These are phyloP conservation scores for Thoreauomyces humboldtii DNA, from an alignment of 192 early-diverging fungal genomes.

Conservation along the genomic window DNA sequence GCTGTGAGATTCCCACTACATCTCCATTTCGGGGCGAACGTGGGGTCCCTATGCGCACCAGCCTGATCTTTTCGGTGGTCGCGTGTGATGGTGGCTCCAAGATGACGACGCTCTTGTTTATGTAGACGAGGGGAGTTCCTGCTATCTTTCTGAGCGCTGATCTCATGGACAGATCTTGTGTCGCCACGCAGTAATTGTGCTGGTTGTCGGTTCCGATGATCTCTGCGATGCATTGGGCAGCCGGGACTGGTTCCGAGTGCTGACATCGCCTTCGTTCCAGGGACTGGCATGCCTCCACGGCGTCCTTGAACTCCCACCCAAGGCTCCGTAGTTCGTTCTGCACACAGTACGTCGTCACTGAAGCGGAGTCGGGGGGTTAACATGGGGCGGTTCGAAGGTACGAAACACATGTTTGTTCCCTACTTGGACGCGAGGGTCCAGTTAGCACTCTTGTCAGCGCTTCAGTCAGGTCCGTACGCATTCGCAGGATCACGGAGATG, in stretches of 20 bases:
- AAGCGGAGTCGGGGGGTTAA: too few species aligned
- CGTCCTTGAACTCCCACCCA: constrained; percentile 58
- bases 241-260: constrained; percentile 62
- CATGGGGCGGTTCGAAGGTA: too few species aligned
- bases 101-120: constrained; percentile 72
- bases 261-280: constrained; percentile 81
- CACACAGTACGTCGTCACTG: constrained; percentile 73
- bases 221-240: constrained; percentile 67
- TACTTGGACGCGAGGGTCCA: constrained; percentile 68
- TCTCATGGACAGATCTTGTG: constrained; percentile 71
- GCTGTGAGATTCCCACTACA: not conserved
- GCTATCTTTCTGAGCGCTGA: constrained; percentile 62
- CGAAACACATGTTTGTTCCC: too few species aligned
- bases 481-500: constrained; percentile 60
- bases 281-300: constrained; percentile 56
- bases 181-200: constrained; percentile 83
- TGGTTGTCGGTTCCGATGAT: constrained; percentile 75
- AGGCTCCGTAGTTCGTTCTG: constrained; percentile 67
- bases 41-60: constrained; percentile 30
- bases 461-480: constrained; percentile 62
- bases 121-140: constrained; percentile 84
- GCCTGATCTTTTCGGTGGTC: constrained; percentile 43
- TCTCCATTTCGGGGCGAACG: not conserved
- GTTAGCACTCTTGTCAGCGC: constrained; percentile 63
- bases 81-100: constrained; percentile 71